Percentiles rank a stretch among this genome's conserved stretches.
These are phyloP conservation scores for Trifolium dubium DNA, from an alignment of 306 rosid genomes.

Conservation along the genomic window DNA sequence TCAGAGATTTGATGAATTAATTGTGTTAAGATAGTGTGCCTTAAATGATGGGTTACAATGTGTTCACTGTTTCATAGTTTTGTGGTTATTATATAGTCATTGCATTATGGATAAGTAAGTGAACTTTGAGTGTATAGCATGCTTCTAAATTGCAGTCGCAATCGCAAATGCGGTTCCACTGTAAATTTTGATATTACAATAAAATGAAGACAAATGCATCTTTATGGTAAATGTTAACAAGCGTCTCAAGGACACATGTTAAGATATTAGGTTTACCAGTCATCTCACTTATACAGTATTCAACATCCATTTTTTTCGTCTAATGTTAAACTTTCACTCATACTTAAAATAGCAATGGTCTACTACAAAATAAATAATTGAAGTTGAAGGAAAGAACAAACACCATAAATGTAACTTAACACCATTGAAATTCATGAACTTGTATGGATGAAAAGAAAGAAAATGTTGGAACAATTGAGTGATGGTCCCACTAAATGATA, in stretches of 20 bases:
- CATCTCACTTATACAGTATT: no score
- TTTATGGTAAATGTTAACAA: no score
- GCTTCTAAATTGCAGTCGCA: not conserved
- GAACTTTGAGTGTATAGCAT: conserved; percentile 34
- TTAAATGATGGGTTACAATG: conserved; percentile 39
- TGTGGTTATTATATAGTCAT: conserved; percentile 54
- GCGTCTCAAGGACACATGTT: no score
- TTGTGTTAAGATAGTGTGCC: conserved; percentile 42
- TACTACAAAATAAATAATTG: not conserved
- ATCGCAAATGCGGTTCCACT: not conserved
- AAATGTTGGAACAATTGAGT: conserved; percentile 14
- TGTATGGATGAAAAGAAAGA: not conserved
- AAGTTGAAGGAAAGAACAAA: not conserved
- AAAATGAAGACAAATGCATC: not conserved
- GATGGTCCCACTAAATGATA: conserved; percentile 25
- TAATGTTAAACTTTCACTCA: no score
- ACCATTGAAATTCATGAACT: not conserved
- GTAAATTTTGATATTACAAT: not conserved
- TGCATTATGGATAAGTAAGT: conserved; percentile 51
- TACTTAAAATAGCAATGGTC: no score
- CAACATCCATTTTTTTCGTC: no score
- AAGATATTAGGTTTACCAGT: no score
- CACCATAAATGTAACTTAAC: conserved; percentile 32
- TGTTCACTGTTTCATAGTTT: conserved; percentile 43
- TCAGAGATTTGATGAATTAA: conserved; percentile 19